Base-by-base conservation (phyloP, 345 rosid species). In the Populus euphratica region DNA sequence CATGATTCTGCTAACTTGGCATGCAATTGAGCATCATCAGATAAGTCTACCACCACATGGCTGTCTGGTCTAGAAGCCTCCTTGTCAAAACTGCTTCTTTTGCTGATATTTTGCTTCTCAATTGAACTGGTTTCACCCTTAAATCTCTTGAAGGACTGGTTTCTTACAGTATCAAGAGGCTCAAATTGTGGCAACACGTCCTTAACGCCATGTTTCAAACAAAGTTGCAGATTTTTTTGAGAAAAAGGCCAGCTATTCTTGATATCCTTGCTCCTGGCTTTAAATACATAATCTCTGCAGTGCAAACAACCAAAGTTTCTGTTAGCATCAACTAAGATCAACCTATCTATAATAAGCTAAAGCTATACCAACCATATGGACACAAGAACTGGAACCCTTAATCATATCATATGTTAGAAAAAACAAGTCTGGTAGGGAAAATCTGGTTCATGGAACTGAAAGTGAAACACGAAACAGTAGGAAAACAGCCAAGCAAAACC, bases 231-330 rank as follows among this genome's bases (percentile, higher is more conserved):
- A 72, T 84, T 91, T 72, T 89, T 87, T 66, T 47, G 9, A 17
- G 99, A 96, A 81, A 96, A 93, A 33, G 99, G 99, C 99, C 99
- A 96, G 73, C 84, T 96, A 75, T 87, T 87, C 82, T 87, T 85
- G 88, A 96, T 88, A 84, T 91, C 92, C 75, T 88, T 90, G 86
- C 87, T 89, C 79, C 99, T 78, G 78, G 91, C 81, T 66, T 86
- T 75, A 71, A 78, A 89, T 72, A 93, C 98, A 94, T 93, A 93
- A 88, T 93, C 93, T 86, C 99, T 96, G 86, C 93, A 89, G 72
- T 72, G 72, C 68, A 21, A 80, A 82, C 76, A 62, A 63, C n/a
- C 79, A 36, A 20, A 16, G 72, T 36, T 16, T 38, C 20, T 13
- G 75, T 84, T 50, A 82, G 62, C 5, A 68, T 17, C 10, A 16